Conservation (phyloP, 345 rosid genomes). For the Acer negundo region DNA sequence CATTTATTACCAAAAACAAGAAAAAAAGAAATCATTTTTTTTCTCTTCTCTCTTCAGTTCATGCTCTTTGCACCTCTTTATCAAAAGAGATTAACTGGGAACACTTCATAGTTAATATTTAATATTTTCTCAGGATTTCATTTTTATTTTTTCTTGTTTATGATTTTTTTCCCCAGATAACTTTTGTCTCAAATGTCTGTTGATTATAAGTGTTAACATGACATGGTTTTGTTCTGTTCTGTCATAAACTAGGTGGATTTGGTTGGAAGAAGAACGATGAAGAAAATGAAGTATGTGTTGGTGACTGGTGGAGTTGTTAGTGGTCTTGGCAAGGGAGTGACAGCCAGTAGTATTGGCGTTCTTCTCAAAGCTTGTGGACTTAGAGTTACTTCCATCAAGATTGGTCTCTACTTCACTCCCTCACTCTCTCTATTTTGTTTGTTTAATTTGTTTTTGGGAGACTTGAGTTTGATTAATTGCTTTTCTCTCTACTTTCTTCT, state of each 20-base stretch:
- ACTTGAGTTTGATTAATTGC: background rate
- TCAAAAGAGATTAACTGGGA: background rate
- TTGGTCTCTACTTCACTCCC: conserved; percentile 42
- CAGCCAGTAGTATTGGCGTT: conserved; percentile 69
- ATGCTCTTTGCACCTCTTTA: conserved; percentile 14
- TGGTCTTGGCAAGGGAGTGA: conserved; percentile 74
- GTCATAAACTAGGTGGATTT: background rate
- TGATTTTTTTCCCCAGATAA: background rate
- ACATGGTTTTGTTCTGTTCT: background rate
- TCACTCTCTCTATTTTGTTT: background rate
- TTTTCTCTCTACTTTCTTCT: background rate
- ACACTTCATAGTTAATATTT: background rate
- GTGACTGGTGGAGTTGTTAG: conserved; percentile 75
- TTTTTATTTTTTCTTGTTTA: background rate
- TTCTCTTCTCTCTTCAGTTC: conserved; percentile 1
- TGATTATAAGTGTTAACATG: background rate
- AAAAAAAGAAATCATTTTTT: background rate
- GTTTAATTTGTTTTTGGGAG: background rate
- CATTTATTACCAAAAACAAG: background rate
- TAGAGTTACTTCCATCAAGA: conserved; percentile 79
- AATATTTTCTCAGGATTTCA: background rate
- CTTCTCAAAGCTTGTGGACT: conserved; percentile 81
- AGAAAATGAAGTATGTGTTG: conserved; percentile 60
- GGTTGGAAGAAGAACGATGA: conserved; percentile 1
- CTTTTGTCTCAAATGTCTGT: background rate